A percentile compares a stretch with the other conserved stretches of the same genome.
Evolutionary conservation across 225 moss, liverwort and hornwort species (phyloP).

Genomic region (Ulota crispa): DNA sequence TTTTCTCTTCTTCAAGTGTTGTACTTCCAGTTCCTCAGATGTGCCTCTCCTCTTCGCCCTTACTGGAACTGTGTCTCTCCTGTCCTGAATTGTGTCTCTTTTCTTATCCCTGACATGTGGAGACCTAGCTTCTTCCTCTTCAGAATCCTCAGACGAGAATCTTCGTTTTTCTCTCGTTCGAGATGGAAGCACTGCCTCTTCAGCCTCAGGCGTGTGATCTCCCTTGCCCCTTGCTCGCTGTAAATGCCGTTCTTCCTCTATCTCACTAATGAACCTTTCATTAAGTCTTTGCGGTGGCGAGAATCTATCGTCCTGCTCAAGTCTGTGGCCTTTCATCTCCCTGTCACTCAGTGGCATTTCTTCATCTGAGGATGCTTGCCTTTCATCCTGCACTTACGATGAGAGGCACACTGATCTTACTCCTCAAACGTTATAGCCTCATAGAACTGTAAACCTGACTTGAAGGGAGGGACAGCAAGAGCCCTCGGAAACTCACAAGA

Average conservation of each 20-base stretch:
- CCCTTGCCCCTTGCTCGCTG: conserved; percentile 23
- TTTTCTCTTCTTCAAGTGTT: conserved; percentile 24
- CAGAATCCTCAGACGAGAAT: conserved; percentile 19
- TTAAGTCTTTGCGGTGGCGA: conserved; percentile 26
- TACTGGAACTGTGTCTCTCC: conserved; percentile 16
- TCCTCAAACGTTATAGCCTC: not conserved
- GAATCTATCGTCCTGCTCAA: conserved; percentile 35
- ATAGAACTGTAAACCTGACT: conserved; percentile 2
- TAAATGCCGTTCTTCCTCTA: conserved; percentile 22
- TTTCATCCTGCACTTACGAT: conserved; percentile 45
- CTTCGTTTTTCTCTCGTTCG: conserved; percentile 32
- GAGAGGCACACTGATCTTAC: conserved; percentile 8
- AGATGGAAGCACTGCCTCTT: conserved; percentile 22
- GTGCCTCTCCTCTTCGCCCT: conserved; percentile 21
- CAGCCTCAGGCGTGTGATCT: conserved; percentile 32
- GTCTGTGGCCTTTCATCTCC: conserved; percentile 13
- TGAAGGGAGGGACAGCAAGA: not conserved
- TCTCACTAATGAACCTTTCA: conserved; percentile 19
- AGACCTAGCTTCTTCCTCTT: conserved; percentile 21
- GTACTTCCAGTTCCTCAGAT: conserved; percentile 24
- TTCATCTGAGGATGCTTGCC: conserved; percentile 48
- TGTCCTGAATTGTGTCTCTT: conserved; percentile 23
- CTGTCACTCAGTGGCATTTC: conserved; percentile 26
- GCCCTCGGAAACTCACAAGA: not conserved
- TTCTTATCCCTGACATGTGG: conserved; percentile 27